Base-by-base conservation (phyloP, 768 basidiomycete genomes). In the Leccinum subgranulosum region DNA sequence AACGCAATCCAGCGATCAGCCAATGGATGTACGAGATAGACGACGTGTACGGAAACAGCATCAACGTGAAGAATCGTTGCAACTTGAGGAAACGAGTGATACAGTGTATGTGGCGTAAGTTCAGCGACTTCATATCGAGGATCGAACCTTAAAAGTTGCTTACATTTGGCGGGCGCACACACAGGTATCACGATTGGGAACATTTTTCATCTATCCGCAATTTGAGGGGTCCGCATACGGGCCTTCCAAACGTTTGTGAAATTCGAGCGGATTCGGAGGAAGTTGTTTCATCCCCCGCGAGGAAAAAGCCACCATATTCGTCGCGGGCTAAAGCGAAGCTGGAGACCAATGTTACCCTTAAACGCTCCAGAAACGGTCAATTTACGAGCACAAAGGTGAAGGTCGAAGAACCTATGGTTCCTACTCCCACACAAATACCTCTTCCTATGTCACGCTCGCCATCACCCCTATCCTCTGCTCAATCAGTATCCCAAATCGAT, bases 151-250 rank as follows among this genome's bases (percentile, higher is more conserved):
- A 45, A 39, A 52, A 27, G 27, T 58, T 6, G 27, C 52, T 64
- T 54, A 62, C 67, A 51, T 55, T 25, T 49, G 41, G 11, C 41
- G 41, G 41, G n/a, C 4, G 19, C 7, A 19, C 41, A 25, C 28
- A 48, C 65, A 91, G 90, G 29, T 95, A 93, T 69, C 88, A 94
- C 66, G 91, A 94, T 70, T 94, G 91, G 90, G 93, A 96, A 67
- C 94, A 96, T 69, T 96, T 94, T 66, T 93, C 90, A 12, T 91
- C 88, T n/a, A 90, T 96, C 57, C 88, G 94, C 48, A 94, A 92
- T 70, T 75, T 94, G 53, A 78, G 78, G 15, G 94, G 94, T 2
- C 94, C 93, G 0, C 92, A 94, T 68, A 75, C 83, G 0, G 94
- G 92, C 8, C 76, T 85, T 15, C 90, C 91, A 3, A 73, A 74